Evolutionary conservation across 2,329 filamentous ascomycete species (phyloP).

Genomic region (Aspergillus sp.): DNA sequence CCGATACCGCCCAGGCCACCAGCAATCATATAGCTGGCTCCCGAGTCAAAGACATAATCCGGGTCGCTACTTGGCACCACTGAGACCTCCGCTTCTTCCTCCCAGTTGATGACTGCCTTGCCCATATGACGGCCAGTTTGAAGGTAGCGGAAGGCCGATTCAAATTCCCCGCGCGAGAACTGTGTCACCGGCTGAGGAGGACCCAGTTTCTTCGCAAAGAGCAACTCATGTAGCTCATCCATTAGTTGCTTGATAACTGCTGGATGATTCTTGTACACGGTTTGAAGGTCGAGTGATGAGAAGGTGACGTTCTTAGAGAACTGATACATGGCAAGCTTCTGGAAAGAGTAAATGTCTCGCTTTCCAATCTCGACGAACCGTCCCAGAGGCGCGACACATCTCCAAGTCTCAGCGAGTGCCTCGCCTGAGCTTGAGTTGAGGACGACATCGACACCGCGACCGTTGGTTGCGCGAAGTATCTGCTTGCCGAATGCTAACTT

Average conservation of each 20-base stretch:
- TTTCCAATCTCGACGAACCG: too few relatives aligned
- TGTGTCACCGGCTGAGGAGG: background rate
- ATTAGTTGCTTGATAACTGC: background rate
- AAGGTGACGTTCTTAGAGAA: background rate
- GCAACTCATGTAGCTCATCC: background rate
- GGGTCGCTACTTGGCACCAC: background rate
- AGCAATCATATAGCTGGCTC: constrained; percentile 24
- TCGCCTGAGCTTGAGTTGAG: too few relatives aligned
- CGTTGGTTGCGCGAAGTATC: too few relatives aligned
- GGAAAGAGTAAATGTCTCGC: background rate
- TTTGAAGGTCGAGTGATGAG: background rate
- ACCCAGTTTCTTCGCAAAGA: background rate
- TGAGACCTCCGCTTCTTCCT: background rate
- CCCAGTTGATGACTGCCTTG: background rate
- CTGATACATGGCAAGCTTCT: background rate
- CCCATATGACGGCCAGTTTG: background rate
- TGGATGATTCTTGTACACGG: background rate
- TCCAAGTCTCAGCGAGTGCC: too few relatives aligned
- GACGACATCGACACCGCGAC: too few relatives aligned
- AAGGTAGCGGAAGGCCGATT: background rate
- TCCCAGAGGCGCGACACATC: too few relatives aligned
- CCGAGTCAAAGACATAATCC: constrained; percentile 12
- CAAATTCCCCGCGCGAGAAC: background rate
- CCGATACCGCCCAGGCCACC: constrained; percentile 28
- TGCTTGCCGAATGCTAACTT: too few relatives aligned